Evolutionary conservation across 441 rosid genomes (phyloP).

Genomic region (Breynia disticha): DNA sequence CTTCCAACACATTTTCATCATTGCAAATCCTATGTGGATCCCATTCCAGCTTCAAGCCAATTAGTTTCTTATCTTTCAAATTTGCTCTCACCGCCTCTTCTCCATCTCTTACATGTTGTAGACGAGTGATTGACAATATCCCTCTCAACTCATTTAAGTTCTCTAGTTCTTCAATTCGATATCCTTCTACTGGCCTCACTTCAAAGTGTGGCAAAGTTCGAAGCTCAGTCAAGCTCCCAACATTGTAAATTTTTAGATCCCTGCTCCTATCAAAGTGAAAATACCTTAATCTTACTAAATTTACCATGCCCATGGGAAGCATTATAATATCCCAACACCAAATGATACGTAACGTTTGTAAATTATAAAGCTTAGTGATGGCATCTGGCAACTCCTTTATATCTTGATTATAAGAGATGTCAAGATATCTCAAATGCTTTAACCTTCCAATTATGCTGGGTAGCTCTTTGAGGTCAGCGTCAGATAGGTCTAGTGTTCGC

Average conservation of each 20-base stretch:
- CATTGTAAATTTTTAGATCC: constrained; percentile 6
- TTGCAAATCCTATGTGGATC: too few species aligned
- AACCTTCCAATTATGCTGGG: too few species aligned
- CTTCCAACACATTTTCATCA: too few species aligned
- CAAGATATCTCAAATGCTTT: too few species aligned
- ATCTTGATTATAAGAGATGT: too few species aligned
- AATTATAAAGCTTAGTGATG: too few species aligned
- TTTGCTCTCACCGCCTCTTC: too few species aligned
- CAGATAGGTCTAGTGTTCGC: too few species aligned
- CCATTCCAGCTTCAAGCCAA: too few species aligned
- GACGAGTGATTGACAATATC: constrained; percentile 2
- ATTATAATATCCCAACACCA: constrained; percentile 7
- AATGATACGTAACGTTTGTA: constrained; percentile 11
- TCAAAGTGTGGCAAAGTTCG: constrained; percentile 7
- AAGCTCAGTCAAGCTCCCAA: constrained; percentile 7
- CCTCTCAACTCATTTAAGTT: constrained; percentile 13
- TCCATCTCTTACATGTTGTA: constrained; percentile 2
- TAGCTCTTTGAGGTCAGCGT: too few species aligned
- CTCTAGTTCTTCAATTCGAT: constrained; percentile 16
- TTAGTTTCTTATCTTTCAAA: too few species aligned
- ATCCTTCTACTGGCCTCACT: constrained; percentile 11
- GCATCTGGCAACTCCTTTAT: too few species aligned
- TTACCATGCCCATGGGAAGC: constrained; percentile 13
- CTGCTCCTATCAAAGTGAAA: neutral
- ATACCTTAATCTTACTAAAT: constrained; percentile 15